Conservation (phyloP, 73 alveolate species). For the Uronychia setigera region DNA sequence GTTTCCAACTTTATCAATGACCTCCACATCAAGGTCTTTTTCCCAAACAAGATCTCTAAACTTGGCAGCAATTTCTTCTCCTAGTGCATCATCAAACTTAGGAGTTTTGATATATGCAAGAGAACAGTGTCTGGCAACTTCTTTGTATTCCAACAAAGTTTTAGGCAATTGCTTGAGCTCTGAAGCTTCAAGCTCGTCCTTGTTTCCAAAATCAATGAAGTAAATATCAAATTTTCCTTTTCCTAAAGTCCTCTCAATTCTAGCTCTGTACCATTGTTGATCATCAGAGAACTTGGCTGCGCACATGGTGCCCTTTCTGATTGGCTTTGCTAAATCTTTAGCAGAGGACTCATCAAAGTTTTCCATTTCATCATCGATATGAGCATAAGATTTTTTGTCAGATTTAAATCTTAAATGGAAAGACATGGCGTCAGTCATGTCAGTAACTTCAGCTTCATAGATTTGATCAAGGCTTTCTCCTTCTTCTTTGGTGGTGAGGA, state of each 20-base stretch:
- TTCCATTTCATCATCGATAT: slow-evolving; percentile 70
- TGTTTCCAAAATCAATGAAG: slow-evolving; percentile 94
- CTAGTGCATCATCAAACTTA: slow-evolving; percentile 47
- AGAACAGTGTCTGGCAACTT: slow-evolving; percentile 80
- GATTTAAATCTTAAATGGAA: slow-evolving; percentile 75
- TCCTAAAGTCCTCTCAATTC: slow-evolving; percentile 68
- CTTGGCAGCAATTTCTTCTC: slow-evolving; percentile 62
- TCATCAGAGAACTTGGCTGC: slow-evolving; percentile 94
- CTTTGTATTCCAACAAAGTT: slow-evolving; percentile 70
- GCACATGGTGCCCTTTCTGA: slow-evolving; percentile 88
- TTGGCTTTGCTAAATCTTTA: slow-evolving; percentile 77
- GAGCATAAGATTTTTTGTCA: slow-evolving; percentile 58
- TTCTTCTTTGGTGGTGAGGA: slow-evolving; percentile 26
- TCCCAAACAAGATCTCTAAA: slow-evolving; percentile 60
- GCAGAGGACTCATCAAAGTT: slow-evolving; percentile 67
- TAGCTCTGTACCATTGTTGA: slow-evolving; percentile 91
- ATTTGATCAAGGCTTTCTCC: slow-evolving; percentile 61
- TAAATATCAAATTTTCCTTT: slow-evolving; percentile 81
- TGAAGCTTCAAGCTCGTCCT: slow-evolving; percentile 67
- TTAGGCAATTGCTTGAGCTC: slow-evolving; percentile 90
- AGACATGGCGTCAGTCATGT: slow-evolving; percentile 77
- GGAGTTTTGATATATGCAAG: slow-evolving; percentile 89
- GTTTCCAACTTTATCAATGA: slow-evolving; percentile 47
- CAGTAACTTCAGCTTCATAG: slow-evolving; percentile 72
- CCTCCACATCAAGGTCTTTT: slow-evolving; percentile 50